Percentiles rank a stretch among this genome's conserved stretches.
phyloP scores from a whole-genome alignment of 2,329 filamentous ascomycete genomes.

The Penicillium sp. region DNA sequence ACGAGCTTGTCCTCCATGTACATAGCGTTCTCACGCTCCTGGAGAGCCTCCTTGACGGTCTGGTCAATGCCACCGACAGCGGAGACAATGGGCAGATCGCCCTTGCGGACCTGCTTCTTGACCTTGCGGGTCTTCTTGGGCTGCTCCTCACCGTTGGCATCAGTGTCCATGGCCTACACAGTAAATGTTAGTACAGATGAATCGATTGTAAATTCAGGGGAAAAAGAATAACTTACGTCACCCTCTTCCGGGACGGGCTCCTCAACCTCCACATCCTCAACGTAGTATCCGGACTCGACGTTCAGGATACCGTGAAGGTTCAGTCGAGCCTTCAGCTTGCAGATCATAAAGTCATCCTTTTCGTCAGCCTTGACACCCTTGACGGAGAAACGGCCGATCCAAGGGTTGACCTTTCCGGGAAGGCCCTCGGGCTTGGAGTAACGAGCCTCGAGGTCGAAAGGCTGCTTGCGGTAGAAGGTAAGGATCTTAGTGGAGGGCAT shows the following conservation, averaged over 20 bases:
- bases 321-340: constrained; percentile 96
- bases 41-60: constrained; percentile 57
- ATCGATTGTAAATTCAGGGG: neutral
- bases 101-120: constrained; percentile 99
- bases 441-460: constrained; percentile 92
- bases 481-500: constrained; percentile 99
- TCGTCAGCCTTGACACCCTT: constrained; percentile 94
- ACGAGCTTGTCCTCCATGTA: constrained; percentile 98
- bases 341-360: constrained; percentile 98
- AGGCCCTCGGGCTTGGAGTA: constrained; percentile 85
- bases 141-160: constrained; percentile 64
- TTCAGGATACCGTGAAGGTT: constrained; percentile 97
- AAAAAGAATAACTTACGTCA: constrained; percentile 41
- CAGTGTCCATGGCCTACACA: constrained; percentile 79
- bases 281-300: constrained; percentile 95
- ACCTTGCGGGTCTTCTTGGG: constrained; percentile 91
- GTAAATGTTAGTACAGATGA: constrained; percentile 19
- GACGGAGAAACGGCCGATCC: constrained; percentile 97
- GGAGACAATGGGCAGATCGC: constrained; percentile 83
- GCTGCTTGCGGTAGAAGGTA: constrained; percentile 97
- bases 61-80: constrained; percentile 80
- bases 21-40: constrained; percentile 86
- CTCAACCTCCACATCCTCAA: constrained; percentile 96
- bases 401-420: constrained; percentile 86
- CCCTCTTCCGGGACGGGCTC: constrained; percentile 80